phyloP scores from a whole-genome alignment of 163 green algal genomes.

The Chlorella variabilis region DNA sequence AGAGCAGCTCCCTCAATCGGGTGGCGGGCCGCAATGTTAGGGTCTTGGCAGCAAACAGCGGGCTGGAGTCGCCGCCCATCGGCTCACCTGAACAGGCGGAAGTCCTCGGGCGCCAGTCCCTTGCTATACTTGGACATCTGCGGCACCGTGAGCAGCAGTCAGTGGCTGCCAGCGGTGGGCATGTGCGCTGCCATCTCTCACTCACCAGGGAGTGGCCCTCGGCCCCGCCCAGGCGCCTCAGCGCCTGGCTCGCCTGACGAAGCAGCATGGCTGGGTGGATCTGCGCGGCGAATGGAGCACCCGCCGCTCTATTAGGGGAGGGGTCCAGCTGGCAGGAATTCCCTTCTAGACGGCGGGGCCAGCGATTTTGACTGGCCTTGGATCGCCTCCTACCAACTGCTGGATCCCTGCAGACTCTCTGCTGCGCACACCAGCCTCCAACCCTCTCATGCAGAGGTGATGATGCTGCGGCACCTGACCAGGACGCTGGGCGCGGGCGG shows the following conservation, averaged over 20 bases:
- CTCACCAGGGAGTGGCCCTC: conserved; percentile 17
- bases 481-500: neutral
- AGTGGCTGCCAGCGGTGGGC: neutral
- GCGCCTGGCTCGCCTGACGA: neutral
- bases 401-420: too few species aligned
- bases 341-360: too few species aligned
- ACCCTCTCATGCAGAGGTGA: neutral
- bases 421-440: too few species aligned
- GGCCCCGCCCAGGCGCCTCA: conserved; percentile 15
- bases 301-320: too few species aligned
- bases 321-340: too few species aligned
- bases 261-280: neutral
- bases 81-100: conserved; percentile 33
- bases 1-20: too few species aligned
- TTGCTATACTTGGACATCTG: conserved; percentile 11
- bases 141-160: neutral
- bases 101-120: neutral
- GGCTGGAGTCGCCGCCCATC: neutral
- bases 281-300: too few species aligned
- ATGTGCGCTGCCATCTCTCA: neutral
- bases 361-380: too few species aligned
- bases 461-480: neutral
- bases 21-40: conserved; percentile 4
- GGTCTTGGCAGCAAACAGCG: neutral
- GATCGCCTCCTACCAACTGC: neutral